These are phyloP conservation scores for Botrytis porri DNA, from an alignment of 2,329 filamentous ascomycete genomes.

Conservation along the genomic window DNA sequence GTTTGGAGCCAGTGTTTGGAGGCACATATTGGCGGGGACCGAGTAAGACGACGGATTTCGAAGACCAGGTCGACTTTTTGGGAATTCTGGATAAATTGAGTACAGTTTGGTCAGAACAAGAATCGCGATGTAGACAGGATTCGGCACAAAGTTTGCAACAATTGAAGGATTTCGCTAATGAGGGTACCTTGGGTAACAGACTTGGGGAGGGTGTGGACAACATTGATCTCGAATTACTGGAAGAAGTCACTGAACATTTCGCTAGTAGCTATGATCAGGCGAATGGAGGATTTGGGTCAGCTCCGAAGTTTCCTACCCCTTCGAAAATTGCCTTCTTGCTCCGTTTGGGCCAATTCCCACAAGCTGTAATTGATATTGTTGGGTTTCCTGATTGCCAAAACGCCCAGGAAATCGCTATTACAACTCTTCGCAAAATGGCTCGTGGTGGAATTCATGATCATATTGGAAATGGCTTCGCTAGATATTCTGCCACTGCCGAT, in stretches of 20 bases:
- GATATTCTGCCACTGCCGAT: constrained; percentile 86
- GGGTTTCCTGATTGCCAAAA: constrained; percentile 72
- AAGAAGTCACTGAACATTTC: constrained; percentile 84
- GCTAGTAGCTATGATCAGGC: constrained; percentile 73
- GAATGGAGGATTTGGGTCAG: constrained; percentile 74
- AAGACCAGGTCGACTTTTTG: constrained; percentile 73
- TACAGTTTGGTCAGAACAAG: constrained; percentile 76
- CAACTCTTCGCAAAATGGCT: constrained; percentile 76
- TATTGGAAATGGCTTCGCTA: constrained; percentile 73
- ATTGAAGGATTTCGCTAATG: constrained; percentile 81
- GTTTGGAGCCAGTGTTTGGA: constrained; percentile 90
- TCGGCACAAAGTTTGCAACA: constrained; percentile 79
- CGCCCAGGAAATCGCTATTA: constrained; percentile 74
- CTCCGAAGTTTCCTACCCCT: constrained; percentile 88
- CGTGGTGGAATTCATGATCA: constrained; percentile 71
- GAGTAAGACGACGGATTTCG: constrained; percentile 41
- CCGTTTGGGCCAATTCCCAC: constrained; percentile 67
- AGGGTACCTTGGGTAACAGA: constrained; percentile 64
- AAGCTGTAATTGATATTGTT: constrained; percentile 79
- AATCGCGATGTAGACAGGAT: constrained; percentile 76
- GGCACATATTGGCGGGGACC: constrained; percentile 85
- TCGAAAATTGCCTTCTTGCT: constrained; percentile 81
- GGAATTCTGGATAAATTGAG: constrained; percentile 77
- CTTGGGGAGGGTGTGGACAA: constrained; percentile 55
- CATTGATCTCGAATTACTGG: constrained; percentile 84